Percentiles rank a stretch among this genome's conserved stretches.
Evolutionary conservation across 495 filamentous ascomycete genomes (phyloP).

Genomic region (Rhypophila decipiens): DNA sequence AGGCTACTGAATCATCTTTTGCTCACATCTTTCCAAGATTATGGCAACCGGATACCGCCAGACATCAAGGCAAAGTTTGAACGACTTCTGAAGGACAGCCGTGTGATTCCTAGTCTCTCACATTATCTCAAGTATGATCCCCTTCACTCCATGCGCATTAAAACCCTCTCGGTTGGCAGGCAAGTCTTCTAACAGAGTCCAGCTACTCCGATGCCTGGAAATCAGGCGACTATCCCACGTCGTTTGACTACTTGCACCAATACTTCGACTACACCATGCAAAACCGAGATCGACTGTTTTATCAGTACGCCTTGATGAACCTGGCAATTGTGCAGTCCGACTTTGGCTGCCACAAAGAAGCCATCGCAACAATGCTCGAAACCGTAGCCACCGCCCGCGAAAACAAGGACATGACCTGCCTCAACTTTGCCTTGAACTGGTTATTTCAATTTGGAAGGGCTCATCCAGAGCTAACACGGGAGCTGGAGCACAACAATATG

Average conservation of each 20-base stretch:
- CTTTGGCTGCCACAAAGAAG: constrained; percentile 86
- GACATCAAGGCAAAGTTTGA: constrained; percentile 59
- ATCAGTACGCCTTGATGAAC: constrained; percentile 95
- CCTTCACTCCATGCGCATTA: neutral
- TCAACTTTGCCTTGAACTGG: constrained; percentile 96
- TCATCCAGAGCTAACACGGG: constrained; percentile 68
- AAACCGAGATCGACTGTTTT: constrained; percentile 71
- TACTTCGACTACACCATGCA: constrained; percentile 99
- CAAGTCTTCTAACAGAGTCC: neutral
- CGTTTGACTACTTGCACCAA: constrained; percentile 86
- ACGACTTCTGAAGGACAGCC: constrained; percentile 57
- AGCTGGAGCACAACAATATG: constrained; percentile 64
- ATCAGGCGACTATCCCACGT: constrained; percentile 80
- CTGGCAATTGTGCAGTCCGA: constrained; percentile 90
- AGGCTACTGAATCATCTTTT: neutral
- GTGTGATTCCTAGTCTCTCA: constrained; percentile 61
- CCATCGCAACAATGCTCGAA: constrained; percentile 88
- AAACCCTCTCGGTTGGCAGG: neutral
- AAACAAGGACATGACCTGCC: constrained; percentile 82
- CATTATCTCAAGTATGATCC: constrained; percentile 65
- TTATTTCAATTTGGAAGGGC: constrained; percentile 89
- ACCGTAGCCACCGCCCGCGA: constrained; percentile 86
- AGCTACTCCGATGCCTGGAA: constrained; percentile 87
- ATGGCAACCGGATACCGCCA: constrained; percentile 63
- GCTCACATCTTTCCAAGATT: constrained; percentile 8